Evolutionary conservation across 345 rosid species (phyloP), one percentile per base, ranked within the genome.

Genomic region (Excoecaria cochinchinensis): DNA sequence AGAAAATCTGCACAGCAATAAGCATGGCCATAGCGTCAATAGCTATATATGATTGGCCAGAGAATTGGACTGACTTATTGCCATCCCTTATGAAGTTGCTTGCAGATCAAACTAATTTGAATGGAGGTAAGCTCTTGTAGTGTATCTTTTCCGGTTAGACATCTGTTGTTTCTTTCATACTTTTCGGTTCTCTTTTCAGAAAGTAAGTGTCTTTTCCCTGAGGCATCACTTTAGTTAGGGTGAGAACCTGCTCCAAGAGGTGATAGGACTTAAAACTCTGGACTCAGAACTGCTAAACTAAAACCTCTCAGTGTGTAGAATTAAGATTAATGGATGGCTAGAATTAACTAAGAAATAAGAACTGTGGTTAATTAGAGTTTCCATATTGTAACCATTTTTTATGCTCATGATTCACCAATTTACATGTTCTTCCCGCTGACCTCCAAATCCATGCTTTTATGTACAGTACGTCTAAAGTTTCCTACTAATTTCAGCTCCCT

Each of bases 1-100:
- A 91, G 75, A 95, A 90, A 86, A 88, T 95, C 57, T 91, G 92
- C 85, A 92, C 95, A 0, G 97, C 97, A 62, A 81, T 89, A 39
- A 88, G 99, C 74, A 87, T 95, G 93, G 97, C 94, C 78, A 83
- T 91, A 73, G 91, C 95, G 22, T 85, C 97, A 16, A 78, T 90
- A 77, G 97, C 95, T 11, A 85, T 72, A 22, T 85, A 89, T 84
- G 99, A 95, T 78, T 95, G 97, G 99, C 97, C 97, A 48, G 97
- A 95, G 80, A 89, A 85, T 67, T 92, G 99, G 97, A 91, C 91
- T 78, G 92, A 95, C 66, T 83, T 95, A 64, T 75, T 91, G 77
- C 97, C 97, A 15, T 83, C 85, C 81, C 92, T 95, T 80, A 63
- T 95, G 85, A 84, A 79, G 85, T 80, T 91, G 83, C 87, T 92